phyloP scores from a whole-genome alignment of 331 rosid genomes.

The Quercus tomentella region DNA sequence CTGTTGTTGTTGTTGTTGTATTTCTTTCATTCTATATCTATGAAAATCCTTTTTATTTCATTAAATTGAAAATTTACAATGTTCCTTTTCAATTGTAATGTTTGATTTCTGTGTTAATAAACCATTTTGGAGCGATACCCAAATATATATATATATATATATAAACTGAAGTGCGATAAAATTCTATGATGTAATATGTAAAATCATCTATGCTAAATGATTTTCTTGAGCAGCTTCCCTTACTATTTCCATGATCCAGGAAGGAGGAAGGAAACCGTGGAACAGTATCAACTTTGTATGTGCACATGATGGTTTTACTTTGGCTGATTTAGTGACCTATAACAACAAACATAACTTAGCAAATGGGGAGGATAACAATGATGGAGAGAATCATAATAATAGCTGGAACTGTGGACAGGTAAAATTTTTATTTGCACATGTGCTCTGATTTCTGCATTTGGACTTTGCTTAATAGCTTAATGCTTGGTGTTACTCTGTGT shows the following conservation, averaged over 20 bases:
- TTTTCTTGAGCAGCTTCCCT: constrained; percentile 17
- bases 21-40: neutral
- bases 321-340: constrained; percentile 92
- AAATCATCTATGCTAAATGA: neutral
- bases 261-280: constrained; percentile 93
- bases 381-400: constrained; percentile 92
- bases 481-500: neutral
- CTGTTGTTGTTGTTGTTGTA: constrained; percentile 7
- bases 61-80: neutral
- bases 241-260: constrained; percentile 47
- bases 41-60: neutral
- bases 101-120: neutral
- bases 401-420: constrained; percentile 99
- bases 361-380: constrained; percentile 91
- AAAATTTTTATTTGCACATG: neutral
- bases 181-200: neutral
- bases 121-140: neutral
- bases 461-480: neutral
- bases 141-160: too few species aligned
- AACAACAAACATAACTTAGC: constrained; percentile 78
- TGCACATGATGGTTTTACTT: constrained; percentile 90
- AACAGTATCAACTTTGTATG: constrained; percentile 85
- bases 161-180: neutral
- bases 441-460: constrained; percentile 10
- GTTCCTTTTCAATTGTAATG: neutral